phyloP scores from a whole-genome alignment of 768 basidiomycete genomes.

The Lyophyllum decastes region DNA sequence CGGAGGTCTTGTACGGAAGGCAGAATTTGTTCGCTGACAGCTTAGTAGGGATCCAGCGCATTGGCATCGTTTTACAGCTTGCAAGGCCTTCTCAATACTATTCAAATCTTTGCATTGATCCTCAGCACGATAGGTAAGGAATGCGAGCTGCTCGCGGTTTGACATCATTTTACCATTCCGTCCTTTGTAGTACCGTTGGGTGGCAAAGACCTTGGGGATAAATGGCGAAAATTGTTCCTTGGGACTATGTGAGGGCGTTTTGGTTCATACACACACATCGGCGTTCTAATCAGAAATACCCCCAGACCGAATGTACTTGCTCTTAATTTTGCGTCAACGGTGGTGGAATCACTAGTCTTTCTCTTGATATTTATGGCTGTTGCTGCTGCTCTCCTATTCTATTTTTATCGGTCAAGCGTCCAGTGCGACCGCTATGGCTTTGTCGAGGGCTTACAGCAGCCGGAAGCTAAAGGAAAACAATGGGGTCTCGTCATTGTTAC shows the following conservation, averaged over 20 bases:
- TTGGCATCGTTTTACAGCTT: slow-evolving; percentile 70
- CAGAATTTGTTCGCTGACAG: not conserved
- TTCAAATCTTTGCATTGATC: slow-evolving; percentile 73
- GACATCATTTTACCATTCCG: not conserved
- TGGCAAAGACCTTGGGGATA: slow-evolving; percentile 36
- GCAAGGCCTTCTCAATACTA: slow-evolving; percentile 65
- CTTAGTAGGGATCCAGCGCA: slow-evolving; percentile 63
- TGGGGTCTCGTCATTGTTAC: slow-evolving; percentile 62
- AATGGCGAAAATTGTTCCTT: slow-evolving; percentile 62
- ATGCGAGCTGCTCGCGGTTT: slow-evolving; percentile 2
- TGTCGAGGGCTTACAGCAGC: slow-evolving; percentile 57
- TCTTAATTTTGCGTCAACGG: slow-evolving; percentile 67
- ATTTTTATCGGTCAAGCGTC: slow-evolving; percentile 53
- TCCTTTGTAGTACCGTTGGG: slow-evolving; percentile 37
- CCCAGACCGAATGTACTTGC: slow-evolving; percentile 72
- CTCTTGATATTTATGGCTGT: slow-evolving; percentile 60
- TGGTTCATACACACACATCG: not conserved
- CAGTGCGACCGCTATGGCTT: slow-evolving; percentile 49
- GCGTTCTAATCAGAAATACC: slow-evolving; percentile 6
- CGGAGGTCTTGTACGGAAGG: not conserved
- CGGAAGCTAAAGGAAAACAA: slow-evolving; percentile 38
- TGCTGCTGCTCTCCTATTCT: slow-evolving; percentile 53
- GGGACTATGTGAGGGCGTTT: slow-evolving; percentile 59
- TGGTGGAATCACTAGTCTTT: slow-evolving; percentile 60
- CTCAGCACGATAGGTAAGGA: slow-evolving; percentile 61